Percentiles rank a stretch among this genome's conserved stretches.
These are phyloP conservation scores for Phaffia rhodozyma DNA, from an alignment of 1,284 basidiomycete genomes.

Conservation along the genomic window DNA sequence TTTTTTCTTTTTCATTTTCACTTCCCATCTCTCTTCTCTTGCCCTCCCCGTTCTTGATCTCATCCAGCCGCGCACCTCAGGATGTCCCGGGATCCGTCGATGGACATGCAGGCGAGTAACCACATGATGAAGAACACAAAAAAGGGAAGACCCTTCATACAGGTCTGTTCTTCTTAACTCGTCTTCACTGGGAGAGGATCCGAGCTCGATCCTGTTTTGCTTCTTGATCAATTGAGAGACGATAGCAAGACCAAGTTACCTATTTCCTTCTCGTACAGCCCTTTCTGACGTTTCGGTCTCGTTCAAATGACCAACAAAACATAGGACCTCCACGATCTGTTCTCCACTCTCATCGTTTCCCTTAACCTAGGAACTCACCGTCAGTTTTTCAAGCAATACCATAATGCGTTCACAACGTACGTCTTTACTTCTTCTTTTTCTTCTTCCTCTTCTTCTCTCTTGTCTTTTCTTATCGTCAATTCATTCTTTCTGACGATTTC, in stretches of 20 bases:
- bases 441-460: constrained; percentile 1
- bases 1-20: background rate
- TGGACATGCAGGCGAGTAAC: constrained; percentile 9
- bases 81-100: background rate
- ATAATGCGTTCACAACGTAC: constrained; percentile 90
- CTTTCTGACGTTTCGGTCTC: constrained; percentile 14
- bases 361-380: constrained; percentile 79
- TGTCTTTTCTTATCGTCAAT: background rate
- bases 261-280: background rate
- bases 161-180: constrained; percentile 42
- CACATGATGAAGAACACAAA: constrained; percentile 97
- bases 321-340: constrained; percentile 95
- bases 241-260: background rate
- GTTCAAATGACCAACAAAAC: constrained; percentile 7
- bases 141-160: constrained; percentile 83
- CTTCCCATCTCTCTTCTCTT: background rate
- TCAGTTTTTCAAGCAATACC: constrained; percentile 89
- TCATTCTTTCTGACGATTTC: background rate
- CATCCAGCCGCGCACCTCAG: background rate
- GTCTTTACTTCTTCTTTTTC: constrained; percentile 32
- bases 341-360: constrained; percentile 91
- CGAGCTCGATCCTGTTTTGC: background rate
- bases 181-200: background rate
- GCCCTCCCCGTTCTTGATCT: background rate
- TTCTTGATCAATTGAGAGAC: background rate